Percentiles rank a stretch among this genome's conserved stretches.
These are phyloP conservation scores for Heterobasidion occidentale DNA, from an alignment of 1,284 basidiomycete species.

Conservation along the genomic window DNA sequence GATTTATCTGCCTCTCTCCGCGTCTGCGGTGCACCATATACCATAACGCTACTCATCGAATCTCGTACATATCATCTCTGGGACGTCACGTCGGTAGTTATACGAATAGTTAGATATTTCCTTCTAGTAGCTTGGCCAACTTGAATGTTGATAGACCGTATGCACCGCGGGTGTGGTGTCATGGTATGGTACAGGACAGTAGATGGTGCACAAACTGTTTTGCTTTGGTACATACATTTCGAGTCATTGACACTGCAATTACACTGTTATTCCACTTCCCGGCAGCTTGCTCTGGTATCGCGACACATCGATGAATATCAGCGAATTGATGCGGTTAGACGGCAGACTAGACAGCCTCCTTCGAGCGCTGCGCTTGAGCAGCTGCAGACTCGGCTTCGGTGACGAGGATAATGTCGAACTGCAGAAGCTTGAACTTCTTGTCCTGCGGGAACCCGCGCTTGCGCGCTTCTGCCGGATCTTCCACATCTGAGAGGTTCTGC, in stretches of 20 bases:
- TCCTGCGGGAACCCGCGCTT: constrained; percentile 56
- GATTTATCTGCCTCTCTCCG: too few relatives aligned
- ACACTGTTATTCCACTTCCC: too few relatives aligned
- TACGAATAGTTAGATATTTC: background rate
- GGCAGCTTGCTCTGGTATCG: too few relatives aligned
- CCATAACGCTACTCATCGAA: too few relatives aligned
- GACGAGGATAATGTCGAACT: constrained; percentile 54
- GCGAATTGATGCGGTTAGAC: background rate
- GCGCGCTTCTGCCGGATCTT: constrained; percentile 45
- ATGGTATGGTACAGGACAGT: background rate
- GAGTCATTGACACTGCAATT: background rate
- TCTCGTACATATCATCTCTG: too few relatives aligned
- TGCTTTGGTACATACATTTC: background rate
- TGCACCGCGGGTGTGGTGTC: background rate
- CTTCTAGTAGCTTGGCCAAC: too few relatives aligned
- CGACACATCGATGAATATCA: too few relatives aligned
- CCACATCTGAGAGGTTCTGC: constrained; percentile 41
- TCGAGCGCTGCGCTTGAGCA: constrained; percentile 19
- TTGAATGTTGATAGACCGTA: too few relatives aligned
- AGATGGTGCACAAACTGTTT: background rate
- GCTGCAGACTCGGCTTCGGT: constrained; percentile 40
- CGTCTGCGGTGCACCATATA: too few relatives aligned
- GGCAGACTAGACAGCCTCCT: constrained; percentile 8
- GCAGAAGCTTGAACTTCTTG: constrained; percentile 52
- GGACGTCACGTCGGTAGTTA: background rate